These are phyloP conservation scores for Hericium coralloides DNA, from an alignment of 768 basidiomycete genomes.

Conservation along the genomic window DNA sequence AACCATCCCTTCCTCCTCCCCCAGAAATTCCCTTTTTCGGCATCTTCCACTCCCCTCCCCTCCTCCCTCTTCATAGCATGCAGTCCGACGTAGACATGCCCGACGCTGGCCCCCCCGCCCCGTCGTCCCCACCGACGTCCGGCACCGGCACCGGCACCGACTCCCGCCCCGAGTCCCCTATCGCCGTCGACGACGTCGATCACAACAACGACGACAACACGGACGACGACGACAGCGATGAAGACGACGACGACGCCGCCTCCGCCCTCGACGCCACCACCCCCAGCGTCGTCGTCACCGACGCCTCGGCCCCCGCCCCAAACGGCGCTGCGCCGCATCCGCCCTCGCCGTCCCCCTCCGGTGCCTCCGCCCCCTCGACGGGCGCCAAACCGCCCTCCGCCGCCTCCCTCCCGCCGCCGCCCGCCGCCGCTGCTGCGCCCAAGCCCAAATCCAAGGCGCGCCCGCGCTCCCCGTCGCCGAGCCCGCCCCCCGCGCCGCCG, in stretches of 20 bases:
- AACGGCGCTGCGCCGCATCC: neutral
- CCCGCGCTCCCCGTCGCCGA: slow-evolving; percentile 47
- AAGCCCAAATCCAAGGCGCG: slow-evolving; percentile 47
- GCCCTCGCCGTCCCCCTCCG: neutral
- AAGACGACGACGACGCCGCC: neutral
- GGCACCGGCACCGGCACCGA: neutral
- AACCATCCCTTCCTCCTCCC: slow-evolving; percentile 16
- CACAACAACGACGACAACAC: slow-evolving; percentile 4
- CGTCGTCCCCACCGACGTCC: neutral
- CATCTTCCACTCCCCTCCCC: slow-evolving; percentile 15
- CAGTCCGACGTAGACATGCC: no score
- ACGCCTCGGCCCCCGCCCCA: neutral
- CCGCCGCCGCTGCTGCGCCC: slow-evolving; percentile 18
- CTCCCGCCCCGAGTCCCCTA: neutral
- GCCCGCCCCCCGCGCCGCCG: slow-evolving; percentile 39
- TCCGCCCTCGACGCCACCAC: slow-evolving; percentile 3
- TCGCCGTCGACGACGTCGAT: neutral
- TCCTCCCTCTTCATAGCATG: slow-evolving; percentile 4
- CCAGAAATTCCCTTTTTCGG: slow-evolving; percentile 23
- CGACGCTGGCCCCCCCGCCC: neutral
- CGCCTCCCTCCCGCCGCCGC: slow-evolving; percentile 10
- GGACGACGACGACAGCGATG: slow-evolving; percentile 6
- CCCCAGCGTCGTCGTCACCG: slow-evolving; percentile 1
- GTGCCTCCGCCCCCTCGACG: slow-evolving; percentile 3
- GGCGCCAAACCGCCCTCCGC: slow-evolving; percentile 1